phyloP scores from a whole-genome alignment of 2,329 filamentous ascomycete genomes.

The Penicillium fuscoglaucum region DNA sequence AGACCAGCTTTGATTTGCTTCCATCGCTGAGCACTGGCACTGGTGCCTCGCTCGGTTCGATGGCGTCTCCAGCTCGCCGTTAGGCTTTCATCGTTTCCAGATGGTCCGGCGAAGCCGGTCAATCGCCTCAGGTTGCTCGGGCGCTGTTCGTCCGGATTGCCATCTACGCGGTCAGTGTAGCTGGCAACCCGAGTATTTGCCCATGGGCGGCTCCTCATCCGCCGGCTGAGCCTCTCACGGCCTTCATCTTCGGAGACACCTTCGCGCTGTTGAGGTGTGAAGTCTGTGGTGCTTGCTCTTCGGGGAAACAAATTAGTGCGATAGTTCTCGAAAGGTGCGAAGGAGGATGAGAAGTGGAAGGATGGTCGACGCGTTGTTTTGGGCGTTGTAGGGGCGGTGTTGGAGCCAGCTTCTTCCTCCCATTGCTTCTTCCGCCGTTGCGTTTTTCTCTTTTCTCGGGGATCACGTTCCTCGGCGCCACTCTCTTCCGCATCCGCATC shows the following conservation, averaged over 20 bases:
- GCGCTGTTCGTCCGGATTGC: conserved; percentile 54
- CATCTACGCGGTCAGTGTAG: conserved; percentile 54
- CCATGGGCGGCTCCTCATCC: conserved; percentile 59
- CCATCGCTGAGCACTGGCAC: conserved; percentile 79
- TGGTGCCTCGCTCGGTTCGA: conserved; percentile 66
- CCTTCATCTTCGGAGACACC: conserved; percentile 76
- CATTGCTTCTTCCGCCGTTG: conserved; percentile 59
- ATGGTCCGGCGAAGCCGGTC: conserved; percentile 63
- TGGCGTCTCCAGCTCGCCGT: conserved; percentile 55
- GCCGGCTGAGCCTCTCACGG: conserved; percentile 62
- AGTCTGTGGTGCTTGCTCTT: conserved; percentile 66
- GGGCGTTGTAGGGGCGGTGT: conserved; percentile 69
- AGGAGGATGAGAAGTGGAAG: conserved; percentile 49
- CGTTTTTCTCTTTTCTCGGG: conserved; percentile 59
- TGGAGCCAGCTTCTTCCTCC: conserved; percentile 50
- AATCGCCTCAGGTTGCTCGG: conserved; percentile 65
- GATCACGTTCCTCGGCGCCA: conserved; percentile 67
- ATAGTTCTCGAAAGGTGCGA: conserved; percentile 47
- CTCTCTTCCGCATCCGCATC: conserved; percentile 85
- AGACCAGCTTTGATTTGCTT: conserved; percentile 87
- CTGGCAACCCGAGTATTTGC: conserved; percentile 50
- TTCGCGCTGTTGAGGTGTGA: conserved; percentile 56
- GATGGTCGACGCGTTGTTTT: conserved; percentile 45
- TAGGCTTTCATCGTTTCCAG: conserved; percentile 61
- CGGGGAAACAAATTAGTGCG: conserved; percentile 58